A percentile compares a stretch with the other conserved stretches of the same genome.
Evolutionary conservation across 352 stramenopile genomes (phyloP).

Genomic region (Phytophthora boehmeriae): DNA sequence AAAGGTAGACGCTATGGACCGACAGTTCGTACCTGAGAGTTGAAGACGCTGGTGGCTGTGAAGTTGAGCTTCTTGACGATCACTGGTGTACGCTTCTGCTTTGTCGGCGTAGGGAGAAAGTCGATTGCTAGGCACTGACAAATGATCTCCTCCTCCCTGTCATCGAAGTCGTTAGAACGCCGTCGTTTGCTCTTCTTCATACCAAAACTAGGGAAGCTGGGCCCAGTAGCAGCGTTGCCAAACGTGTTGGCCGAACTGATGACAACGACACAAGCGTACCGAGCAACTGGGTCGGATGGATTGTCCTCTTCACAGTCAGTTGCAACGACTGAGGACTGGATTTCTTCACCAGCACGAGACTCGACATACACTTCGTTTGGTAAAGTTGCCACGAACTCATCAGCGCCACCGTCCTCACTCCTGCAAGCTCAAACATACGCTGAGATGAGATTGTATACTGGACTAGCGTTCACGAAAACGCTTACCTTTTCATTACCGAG

Average conservation of each 20-base stretch:
- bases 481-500: conserved; percentile 23
- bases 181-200: neutral
- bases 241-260: conserved; percentile 25
- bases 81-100: conserved; percentile 25
- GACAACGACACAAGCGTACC: conserved; percentile 41
- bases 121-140: conserved; percentile 62
- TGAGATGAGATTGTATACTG: conserved; percentile 9
- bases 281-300: conserved; percentile 1
- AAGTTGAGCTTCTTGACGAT: conserved; percentile 59
- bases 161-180: neutral
- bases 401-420: neutral
- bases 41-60: conserved; percentile 42
- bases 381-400: conserved; percentile 19
- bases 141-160: conserved; percentile 35
- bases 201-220: conserved; percentile 4
- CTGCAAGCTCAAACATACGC: conserved; percentile 2
- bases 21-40: conserved; percentile 36
- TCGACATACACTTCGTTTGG: conserved; percentile 7
- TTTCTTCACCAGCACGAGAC: neutral
- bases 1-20: neutral
- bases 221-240: neutral
- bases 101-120: conserved; percentile 57
- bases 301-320: conserved; percentile 21
- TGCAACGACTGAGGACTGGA: conserved; percentile 24
- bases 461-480: neutral